These are phyloP conservation scores for Arachnopeziza araneosa DNA, from an alignment of 2,329 filamentous ascomycete genomes.

Conservation along the genomic window DNA sequence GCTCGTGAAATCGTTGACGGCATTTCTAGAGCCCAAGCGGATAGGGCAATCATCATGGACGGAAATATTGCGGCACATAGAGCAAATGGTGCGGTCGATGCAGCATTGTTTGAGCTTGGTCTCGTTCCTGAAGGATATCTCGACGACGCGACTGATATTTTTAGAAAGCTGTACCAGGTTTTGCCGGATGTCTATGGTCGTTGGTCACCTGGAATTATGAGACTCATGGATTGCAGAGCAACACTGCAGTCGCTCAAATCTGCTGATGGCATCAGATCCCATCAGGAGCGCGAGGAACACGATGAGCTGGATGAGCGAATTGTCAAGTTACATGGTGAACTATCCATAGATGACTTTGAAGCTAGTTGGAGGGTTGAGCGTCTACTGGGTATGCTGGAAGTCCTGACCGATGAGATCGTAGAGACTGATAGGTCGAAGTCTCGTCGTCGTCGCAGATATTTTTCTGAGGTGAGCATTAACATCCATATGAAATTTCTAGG, in stretches of 20 bases:
- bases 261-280: not conserved
- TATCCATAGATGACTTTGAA: not conserved
- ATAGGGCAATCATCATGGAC: not conserved
- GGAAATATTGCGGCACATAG: conserved; percentile 8
- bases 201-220: not conserved
- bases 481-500: too few species aligned
- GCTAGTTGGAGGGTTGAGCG: not conserved
- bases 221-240: conserved; percentile 2
- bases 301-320: not conserved
- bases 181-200: not conserved
- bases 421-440: not conserved
- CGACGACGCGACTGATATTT: not conserved
- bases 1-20: not conserved
- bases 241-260: conserved; percentile 1
- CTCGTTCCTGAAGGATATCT: not conserved
- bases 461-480: too few species aligned
- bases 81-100: conserved; percentile 6
- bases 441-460: too few species aligned
- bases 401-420: not conserved
- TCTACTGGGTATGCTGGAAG: not conserved
- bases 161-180: not conserved
- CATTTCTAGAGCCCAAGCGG: not conserved
- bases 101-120: conserved; percentile 1
- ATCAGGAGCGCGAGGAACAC: not conserved
- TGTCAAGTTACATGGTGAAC: not conserved